A percentile compares a stretch with the other conserved stretches of the same genome.
Evolutionary conservation across 306 rosid genomes (phyloP).

Genomic region (Inga laurina): DNA sequence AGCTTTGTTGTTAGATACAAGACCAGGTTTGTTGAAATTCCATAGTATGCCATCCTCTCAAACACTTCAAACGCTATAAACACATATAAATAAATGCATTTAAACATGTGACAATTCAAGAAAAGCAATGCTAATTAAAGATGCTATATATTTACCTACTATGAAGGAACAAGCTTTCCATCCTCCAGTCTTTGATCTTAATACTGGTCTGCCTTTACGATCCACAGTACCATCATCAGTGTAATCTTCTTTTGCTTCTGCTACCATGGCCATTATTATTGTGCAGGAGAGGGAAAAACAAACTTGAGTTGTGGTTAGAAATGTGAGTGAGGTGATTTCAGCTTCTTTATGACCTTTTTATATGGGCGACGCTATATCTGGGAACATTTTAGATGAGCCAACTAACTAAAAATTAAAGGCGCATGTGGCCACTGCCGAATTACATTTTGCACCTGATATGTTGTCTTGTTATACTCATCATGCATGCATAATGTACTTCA

Average conservation of each 20-base stretch:
- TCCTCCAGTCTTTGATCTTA: conserved; percentile 6
- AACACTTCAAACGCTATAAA: conserved; percentile 62
- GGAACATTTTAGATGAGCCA: conserved; percentile 5
- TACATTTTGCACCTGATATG: not conserved
- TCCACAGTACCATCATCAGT: conserved; percentile 14
- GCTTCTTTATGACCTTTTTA: conserved; percentile 8
- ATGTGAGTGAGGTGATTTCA: not conserved
- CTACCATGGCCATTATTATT: not conserved
- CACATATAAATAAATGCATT: not conserved
- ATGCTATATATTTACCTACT: not conserved
- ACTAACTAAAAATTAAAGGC: not conserved
- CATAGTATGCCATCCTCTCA: conserved; percentile 88
- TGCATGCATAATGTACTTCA: not conserved
- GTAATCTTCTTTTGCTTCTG: not conserved
- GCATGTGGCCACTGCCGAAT: not conserved
- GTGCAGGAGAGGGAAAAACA: not conserved
- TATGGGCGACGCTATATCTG: not conserved
- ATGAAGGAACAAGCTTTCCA: conserved; percentile 19
- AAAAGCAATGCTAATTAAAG: no score
- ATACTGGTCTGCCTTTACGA: not conserved
- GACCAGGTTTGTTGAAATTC: conserved; percentile 68
- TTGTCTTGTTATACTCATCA: not conserved
- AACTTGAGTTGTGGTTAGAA: not conserved
- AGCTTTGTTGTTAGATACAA: conserved; percentile 61
- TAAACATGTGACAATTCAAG: no score